Evolutionary conservation across 257 asterid species (phyloP).

Genomic region (Forsythia viridissima): DNA sequence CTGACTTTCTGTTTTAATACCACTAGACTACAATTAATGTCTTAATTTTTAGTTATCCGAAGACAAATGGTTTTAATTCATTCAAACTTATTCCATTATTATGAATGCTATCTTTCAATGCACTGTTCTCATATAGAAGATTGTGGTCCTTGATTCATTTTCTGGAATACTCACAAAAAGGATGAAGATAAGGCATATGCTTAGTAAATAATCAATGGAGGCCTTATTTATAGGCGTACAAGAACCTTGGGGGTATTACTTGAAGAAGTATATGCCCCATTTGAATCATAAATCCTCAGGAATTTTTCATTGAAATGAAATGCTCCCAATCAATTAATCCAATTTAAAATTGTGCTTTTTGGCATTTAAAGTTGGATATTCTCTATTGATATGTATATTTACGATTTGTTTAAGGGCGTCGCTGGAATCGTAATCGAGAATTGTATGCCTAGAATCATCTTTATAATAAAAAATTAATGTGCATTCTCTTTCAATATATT

Average conservation of each 20-base stretch:
- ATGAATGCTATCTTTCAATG: background rate
- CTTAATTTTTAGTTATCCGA: no score
- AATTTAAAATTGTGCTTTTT: background rate
- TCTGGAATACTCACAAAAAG: background rate
- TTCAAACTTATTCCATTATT: background rate
- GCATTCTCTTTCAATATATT: no score
- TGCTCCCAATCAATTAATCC: constrained; percentile 26
- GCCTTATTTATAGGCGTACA: background rate
- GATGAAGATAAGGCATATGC: background rate
- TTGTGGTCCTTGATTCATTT: background rate
- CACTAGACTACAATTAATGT: no score
- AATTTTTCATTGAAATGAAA: constrained; percentile 22
- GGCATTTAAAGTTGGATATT: constrained; percentile 18
- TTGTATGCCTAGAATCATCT: background rate
- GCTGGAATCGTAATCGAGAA: background rate
- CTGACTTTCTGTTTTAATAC: no score
- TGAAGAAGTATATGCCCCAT: constrained; percentile 18
- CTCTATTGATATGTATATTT: constrained; percentile 13
- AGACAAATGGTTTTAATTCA: background rate
- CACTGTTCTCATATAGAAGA: background rate
- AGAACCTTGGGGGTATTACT: background rate
- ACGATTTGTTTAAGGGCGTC: constrained; percentile 1
- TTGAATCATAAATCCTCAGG: constrained; percentile 13
- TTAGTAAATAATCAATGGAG: background rate
- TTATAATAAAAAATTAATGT: background rate